Evolutionary conservation across 129 eudicot species (phyloP).

Genomic region (Pseudognaphalium luteoalbum): DNA sequence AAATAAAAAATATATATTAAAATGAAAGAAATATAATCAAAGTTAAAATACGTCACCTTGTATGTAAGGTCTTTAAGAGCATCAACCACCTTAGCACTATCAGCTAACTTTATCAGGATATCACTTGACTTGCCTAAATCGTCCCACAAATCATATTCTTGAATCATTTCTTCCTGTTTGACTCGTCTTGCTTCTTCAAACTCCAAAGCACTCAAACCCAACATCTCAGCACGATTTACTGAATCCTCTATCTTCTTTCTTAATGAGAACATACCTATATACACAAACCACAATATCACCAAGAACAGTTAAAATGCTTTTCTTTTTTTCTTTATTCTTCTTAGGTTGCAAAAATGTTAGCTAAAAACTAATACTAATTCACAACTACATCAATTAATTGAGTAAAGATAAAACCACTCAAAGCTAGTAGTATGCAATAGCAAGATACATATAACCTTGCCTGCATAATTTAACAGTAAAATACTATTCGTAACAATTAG

Average conservation of each 20-base stretch:
- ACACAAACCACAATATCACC: constrained; percentile 12
- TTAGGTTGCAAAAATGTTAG: constrained; percentile 2
- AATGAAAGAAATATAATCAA: not conserved
- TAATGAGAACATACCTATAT: constrained; percentile 74
- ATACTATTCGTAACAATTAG: not conserved
- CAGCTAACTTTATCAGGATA: constrained; percentile 64
- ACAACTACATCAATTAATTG: not conserved
- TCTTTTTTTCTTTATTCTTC: not conserved
- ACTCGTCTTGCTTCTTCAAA: constrained; percentile 59
- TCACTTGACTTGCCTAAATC: constrained; percentile 71
- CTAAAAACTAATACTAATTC: not conserved
- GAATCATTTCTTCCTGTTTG: constrained; percentile 62
- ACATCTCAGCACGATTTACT: constrained; percentile 69
- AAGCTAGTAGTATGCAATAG: too few species aligned
- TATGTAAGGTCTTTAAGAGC: constrained; percentile 64
- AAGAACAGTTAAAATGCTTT: not conserved
- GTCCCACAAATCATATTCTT: constrained; percentile 82
- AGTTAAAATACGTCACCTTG: constrained; percentile 45
- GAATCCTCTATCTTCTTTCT: constrained; percentile 87
- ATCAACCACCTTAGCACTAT: constrained; percentile 79
- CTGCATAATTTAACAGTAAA: not conserved
- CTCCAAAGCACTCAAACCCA: constrained; percentile 65
- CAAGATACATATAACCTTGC: too few species aligned
- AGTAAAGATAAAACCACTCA: too few species aligned
- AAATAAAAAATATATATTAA: too few species aligned